Base-by-base conservation (phyloP, 164 flowering plant species). In the Berberis vulgaris region DNA sequence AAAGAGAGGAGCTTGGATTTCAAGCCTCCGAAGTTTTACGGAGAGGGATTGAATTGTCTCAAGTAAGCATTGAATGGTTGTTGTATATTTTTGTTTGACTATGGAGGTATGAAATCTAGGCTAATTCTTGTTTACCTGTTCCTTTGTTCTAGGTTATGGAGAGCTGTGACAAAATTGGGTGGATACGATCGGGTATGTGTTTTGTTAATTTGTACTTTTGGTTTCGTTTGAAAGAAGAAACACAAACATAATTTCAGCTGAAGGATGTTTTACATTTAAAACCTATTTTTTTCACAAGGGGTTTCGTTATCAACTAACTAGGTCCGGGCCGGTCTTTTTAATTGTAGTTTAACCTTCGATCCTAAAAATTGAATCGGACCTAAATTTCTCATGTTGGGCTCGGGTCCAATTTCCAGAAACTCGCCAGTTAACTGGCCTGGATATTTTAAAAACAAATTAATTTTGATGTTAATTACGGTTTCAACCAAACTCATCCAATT, bases 1-100 rank as follows among this genome's bases (percentile, higher is more conserved):
- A 82, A 65, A 71, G 90, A 86, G 71, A 88, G 73, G 68, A 64
- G 77, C 72, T 46, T 89, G 88, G 98, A 93, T 6, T 93, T 90
- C 73, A 93, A 88, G 73, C 88, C 91, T 41, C 98, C 96, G 38
- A 90, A 83, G 71, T 93, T 93, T 65, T 93, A 93, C 69, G 90
- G 91, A 61, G 96, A 85, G 70, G 84, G 83, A 47, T 70, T 93
- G 53, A 93, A 93, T 76, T 83, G 86, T 72, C 90, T 93, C 55
- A 93, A 93, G 98, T 90, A 71, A 78, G 86, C 76, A 7, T 13
- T 55, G 9, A 26, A 2, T 38, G 49, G 46, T 43, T 3, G 2
- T 7, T 7, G 26, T 40, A 42, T 52, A n/a, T 57, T 73, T 57
- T 41, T 10, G 43, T 44, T 59, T 55, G 39, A 6, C 38, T 6